phyloP scores from a whole-genome alignment of 306 rosid species.

The Malus sylvestris region DNA sequence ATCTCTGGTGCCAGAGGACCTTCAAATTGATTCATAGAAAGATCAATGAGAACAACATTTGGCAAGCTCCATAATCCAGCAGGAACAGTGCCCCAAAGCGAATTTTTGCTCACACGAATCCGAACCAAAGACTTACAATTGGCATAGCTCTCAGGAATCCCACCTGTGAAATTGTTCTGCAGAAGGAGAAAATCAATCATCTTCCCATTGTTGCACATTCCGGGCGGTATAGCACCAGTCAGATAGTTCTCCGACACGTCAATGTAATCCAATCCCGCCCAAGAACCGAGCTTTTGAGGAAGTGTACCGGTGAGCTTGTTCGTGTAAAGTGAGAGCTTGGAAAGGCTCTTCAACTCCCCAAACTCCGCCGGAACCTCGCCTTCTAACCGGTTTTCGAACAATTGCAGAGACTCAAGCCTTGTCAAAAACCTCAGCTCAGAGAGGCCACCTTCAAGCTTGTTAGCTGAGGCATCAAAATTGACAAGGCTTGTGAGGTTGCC shows the following conservation, averaged over 20 bases:
- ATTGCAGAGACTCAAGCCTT: constrained; percentile 48
- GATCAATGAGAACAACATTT: constrained; percentile 37
- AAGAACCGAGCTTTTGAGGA: constrained; percentile 70
- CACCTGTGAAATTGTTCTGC: constrained; percentile 67
- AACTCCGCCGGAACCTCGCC: constrained; percentile 65
- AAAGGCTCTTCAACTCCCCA: constrained; percentile 48
- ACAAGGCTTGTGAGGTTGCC: constrained; percentile 58
- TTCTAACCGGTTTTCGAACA: constrained; percentile 45
- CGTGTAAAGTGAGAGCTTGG: constrained; percentile 41
- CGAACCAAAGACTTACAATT: constrained; percentile 52
- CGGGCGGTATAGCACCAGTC: constrained; percentile 65
- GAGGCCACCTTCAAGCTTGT: constrained; percentile 62
- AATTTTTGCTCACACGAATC: constrained; percentile 47
- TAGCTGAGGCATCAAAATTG: constrained; percentile 48
- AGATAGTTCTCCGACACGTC: constrained; percentile 76
- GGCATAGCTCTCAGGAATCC: constrained; percentile 59
- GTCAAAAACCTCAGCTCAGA: constrained; percentile 50
- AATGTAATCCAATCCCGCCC: constrained; percentile 37
- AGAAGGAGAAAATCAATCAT: constrained; percentile 33
- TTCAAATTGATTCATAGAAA: constrained; percentile 60
- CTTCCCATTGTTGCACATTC: constrained; percentile 58
- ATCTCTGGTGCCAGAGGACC: constrained; percentile 60
- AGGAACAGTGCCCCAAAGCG: constrained; percentile 75
- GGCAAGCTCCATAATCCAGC: constrained; percentile 76
- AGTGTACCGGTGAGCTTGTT: constrained; percentile 62